phyloP scores from a whole-genome alignment of 2,329 filamentous ascomycete genomes.

The Alternaria tenuissima region DNA sequence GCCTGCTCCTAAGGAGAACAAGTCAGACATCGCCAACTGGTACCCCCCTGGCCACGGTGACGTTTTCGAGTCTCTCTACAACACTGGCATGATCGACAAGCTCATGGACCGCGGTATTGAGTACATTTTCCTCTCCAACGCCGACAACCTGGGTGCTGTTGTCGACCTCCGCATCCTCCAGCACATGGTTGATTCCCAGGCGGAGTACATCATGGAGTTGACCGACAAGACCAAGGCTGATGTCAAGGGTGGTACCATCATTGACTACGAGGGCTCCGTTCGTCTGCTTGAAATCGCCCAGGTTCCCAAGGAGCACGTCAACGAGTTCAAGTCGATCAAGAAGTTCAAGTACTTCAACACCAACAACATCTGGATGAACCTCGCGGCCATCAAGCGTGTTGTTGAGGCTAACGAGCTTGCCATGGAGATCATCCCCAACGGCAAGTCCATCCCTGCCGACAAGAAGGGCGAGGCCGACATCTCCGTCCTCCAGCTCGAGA shows the following conservation, averaged over 20 bases:
- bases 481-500: slow-evolving; percentile 97
- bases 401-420: slow-evolving; percentile 98
- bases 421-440: slow-evolving; percentile 99
- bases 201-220: slow-evolving; percentile 99
- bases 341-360: slow-evolving; percentile 99
- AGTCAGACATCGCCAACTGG: slow-evolving; percentile 94
- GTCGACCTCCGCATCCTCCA: slow-evolving; percentile 98
- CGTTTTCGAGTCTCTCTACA: slow-evolving; percentile 99
- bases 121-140: slow-evolving; percentile 98
- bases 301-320: slow-evolving; percentile 99
- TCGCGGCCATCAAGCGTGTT: slow-evolving; percentile 96
- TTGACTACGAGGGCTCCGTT: slow-evolving; percentile 97
- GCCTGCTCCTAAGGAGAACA: slow-evolving; percentile 87
- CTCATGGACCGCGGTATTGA: slow-evolving; percentile 94
- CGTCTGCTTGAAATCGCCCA: slow-evolving; percentile 98
- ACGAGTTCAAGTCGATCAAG: slow-evolving; percentile 99
- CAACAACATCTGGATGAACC: slow-evolving; percentile 99
- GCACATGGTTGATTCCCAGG: slow-evolving; percentile 97
- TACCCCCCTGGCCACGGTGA: slow-evolving; percentile 99
- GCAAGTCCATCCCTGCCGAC: slow-evolving; percentile 97
- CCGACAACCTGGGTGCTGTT: slow-evolving; percentile 97
- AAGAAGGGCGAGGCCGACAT: slow-evolving; percentile 99
- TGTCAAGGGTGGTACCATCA: slow-evolving; percentile 99
- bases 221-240: slow-evolving; percentile 99
- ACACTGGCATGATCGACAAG: slow-evolving; percentile 97